Evolutionary conservation across 306 rosid genomes (phyloP).

Genomic region (Oemleria cerasiformis): DNA sequence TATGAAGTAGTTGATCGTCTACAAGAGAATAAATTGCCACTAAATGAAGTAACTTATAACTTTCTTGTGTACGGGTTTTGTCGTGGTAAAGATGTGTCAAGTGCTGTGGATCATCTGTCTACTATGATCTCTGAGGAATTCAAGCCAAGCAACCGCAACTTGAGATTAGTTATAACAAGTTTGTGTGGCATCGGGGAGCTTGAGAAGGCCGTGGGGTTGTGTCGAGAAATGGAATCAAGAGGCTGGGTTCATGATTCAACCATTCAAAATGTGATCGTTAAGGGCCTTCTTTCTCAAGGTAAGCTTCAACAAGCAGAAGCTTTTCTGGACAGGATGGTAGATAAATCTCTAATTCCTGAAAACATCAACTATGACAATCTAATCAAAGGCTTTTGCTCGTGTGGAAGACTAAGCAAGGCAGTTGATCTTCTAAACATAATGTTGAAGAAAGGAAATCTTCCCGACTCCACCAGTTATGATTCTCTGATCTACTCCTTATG

Average conservation of each 20-base stretch:
- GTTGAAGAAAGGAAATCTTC: constrained; percentile 65
- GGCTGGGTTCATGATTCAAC: constrained; percentile 67
- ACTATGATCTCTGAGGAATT: constrained; percentile 61
- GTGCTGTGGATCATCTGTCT: constrained; percentile 47
- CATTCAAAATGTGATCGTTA: constrained; percentile 54
- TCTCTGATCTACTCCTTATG: constrained; percentile 53
- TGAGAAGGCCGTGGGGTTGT: constrained; percentile 56
- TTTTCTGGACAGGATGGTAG: constrained; percentile 56
- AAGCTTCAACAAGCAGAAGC: constrained; percentile 63
- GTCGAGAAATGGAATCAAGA: constrained; percentile 64
- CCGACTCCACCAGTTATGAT: constrained; percentile 66
- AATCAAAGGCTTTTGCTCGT: constrained; percentile 56
- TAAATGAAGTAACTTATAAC: constrained; percentile 57
- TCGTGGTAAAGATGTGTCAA: constrained; percentile 48
- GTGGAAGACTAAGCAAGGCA: constrained; percentile 58
- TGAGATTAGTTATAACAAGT: constrained; percentile 51
- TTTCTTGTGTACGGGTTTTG: constrained; percentile 72
- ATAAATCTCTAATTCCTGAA: constrained; percentile 57
- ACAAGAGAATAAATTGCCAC: constrained; percentile 50
- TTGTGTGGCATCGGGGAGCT: constrained; percentile 59
- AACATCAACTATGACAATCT: constrained; percentile 62
- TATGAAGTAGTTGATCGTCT: constrained; percentile 46
- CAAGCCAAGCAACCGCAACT: constrained; percentile 60
- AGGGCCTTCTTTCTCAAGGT: constrained; percentile 54
- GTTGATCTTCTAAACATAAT: constrained; percentile 61